These are phyloP conservation scores for Xylariaceae sp. DNA, from an alignment of 2,329 filamentous ascomycete genomes.

Conservation along the genomic window DNA sequence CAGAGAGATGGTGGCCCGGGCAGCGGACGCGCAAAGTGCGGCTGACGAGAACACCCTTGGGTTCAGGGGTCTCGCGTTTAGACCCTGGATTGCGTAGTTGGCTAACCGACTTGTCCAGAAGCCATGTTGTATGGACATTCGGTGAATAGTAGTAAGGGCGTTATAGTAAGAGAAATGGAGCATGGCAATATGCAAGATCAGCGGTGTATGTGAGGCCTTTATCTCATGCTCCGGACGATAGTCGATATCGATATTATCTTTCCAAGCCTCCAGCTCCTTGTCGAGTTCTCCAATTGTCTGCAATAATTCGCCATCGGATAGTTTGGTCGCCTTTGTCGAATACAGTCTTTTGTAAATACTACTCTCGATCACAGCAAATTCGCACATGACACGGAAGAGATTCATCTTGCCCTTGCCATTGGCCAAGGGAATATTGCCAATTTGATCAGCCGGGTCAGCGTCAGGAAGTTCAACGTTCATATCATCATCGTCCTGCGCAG, in stretches of 20 bases:
- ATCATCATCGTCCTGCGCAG: constrained; percentile 60
- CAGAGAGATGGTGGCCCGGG: constrained; percentile 85
- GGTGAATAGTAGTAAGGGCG: constrained; percentile 93
- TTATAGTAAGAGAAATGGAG: constrained; percentile 98
- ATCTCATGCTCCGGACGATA: constrained; percentile 98
- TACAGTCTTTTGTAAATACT: constrained; percentile 92
- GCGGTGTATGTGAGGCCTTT: constrained; percentile 81
- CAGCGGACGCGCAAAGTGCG: constrained; percentile 86
- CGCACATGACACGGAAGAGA: constrained; percentile 87
- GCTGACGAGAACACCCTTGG: constrained; percentile 93
- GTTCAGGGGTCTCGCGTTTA: constrained; percentile 87
- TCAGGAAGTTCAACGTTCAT: constrained; percentile 97
- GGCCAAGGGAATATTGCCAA: constrained; percentile 86
- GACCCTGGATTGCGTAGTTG: constrained; percentile 89
- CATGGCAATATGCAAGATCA: constrained; percentile 92
- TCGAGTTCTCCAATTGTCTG: constrained; percentile 96
- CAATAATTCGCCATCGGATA: constrained; percentile 86
- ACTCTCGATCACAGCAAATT: constrained; percentile 86
- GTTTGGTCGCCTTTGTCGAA: constrained; percentile 84
- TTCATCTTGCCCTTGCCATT: constrained; percentile 93
- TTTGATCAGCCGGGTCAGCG: constrained; percentile 83
- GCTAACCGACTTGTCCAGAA: constrained; percentile 96
- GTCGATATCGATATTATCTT: constrained; percentile 89
- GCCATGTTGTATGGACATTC: constrained; percentile 96
- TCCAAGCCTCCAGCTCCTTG: constrained; percentile 87